Conservation (phyloP, 106 monocot genomes). For the Acorus gramineus region DNA sequence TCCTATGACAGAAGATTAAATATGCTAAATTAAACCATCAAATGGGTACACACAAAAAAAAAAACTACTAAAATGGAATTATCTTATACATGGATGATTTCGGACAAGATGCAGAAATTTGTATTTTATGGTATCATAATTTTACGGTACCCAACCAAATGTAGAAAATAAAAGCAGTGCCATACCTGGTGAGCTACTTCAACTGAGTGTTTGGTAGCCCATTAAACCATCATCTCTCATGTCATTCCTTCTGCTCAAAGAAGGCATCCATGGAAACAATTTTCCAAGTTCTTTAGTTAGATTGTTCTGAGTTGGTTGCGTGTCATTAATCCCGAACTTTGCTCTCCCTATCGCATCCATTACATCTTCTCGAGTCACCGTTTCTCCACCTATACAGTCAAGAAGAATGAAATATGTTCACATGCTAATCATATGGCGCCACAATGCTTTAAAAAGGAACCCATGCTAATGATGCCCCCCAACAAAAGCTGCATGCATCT, state of each 20-base stretch:
- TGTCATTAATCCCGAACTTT: slow-evolving; percentile 74
- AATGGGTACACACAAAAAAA: too few species aligned
- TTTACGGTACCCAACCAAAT: too few species aligned
- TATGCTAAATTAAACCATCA: too few species aligned
- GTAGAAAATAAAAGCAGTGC: background rate
- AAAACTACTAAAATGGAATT: too few species aligned
- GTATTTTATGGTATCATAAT: too few species aligned
- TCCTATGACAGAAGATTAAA: too few species aligned
- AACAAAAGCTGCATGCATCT: too few species aligned
- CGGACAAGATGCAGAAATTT: too few species aligned
- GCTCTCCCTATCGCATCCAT: slow-evolving; percentile 80
- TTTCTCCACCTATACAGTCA: slow-evolving; percentile 44
- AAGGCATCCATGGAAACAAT: slow-evolving; percentile 72
- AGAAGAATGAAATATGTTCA: background rate
- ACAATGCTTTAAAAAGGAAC: too few species aligned
- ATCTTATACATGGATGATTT: too few species aligned
- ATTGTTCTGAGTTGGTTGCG: slow-evolving; percentile 9
- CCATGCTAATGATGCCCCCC: too few species aligned
- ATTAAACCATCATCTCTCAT: slow-evolving; percentile 36
- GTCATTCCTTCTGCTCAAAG: slow-evolving; percentile 27
- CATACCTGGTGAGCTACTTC: slow-evolving; percentile 8
- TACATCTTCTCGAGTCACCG: slow-evolving; percentile 63
- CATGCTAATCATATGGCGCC: too few species aligned
- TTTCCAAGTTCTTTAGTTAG: slow-evolving; percentile 46
- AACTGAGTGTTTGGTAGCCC: slow-evolving; percentile 81